Evolutionary conservation across 306 rosid species (phyloP), one percentile per base, ranked within the genome.

Genomic region (Elaeagnus macrophylla): DNA sequence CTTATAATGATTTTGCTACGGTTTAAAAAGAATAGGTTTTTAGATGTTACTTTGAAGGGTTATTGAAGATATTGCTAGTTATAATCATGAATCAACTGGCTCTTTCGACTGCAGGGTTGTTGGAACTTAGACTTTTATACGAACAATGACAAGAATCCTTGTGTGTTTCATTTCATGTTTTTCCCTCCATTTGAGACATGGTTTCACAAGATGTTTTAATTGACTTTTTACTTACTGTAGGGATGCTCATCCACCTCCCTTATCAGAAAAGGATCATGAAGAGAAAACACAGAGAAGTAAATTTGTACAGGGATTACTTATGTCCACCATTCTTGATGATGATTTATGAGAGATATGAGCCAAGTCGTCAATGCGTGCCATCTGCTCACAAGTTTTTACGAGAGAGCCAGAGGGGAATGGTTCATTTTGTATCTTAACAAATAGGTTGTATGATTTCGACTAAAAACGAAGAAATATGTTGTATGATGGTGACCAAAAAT

Each of bases 201-300:
- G 32, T 25, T 25, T 25, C 4, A 5, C 4, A 25, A 25, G 32
- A 25, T 25, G 32, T 25, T 25, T 25, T 25, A 25, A 1, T 25
- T 25, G 32, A 12, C 16, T 18, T 10, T 12, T 54, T 15, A 8
- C 5, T 61, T 32, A 60, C 17, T 73, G 72, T 81, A 86, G 93
- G 44, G 52, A 68, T 60, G 60, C 53, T 55, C 68, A 57, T 25
- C 70, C 67, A 44, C 43, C 42, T 53, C 58, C 85, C 47, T 50
- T 68, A 65, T 71, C 79, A 20, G 75, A 76, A 68, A 78, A 74
- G 59, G 81, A 86, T 54, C 78, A 66, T 52, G 56, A 61, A 39
- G 94, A 78, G 79, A 76, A 72, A 67, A 60, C 76, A 39, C 68
- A 61, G 66, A 84, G 75, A 59, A 64, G 84, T 55, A 72, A 77